Conservation (phyloP, 805 yeast genomes). For the Candida piceae region DNA sequence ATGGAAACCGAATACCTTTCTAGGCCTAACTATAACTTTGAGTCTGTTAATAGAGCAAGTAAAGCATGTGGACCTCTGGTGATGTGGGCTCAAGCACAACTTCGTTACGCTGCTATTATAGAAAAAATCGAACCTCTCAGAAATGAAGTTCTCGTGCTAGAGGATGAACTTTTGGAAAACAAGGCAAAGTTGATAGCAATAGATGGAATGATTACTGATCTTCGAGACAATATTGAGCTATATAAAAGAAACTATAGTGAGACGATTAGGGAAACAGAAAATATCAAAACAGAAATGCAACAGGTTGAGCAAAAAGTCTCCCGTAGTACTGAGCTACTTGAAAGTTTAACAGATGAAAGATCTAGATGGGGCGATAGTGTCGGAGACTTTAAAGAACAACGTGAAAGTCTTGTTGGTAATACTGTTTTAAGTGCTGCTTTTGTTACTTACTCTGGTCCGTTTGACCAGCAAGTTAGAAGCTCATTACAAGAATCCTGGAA, state of each 20-base stretch:
- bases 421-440: slow-evolving; percentile 59
- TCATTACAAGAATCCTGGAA: slow-evolving; percentile 18
- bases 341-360: slow-evolving; percentile 61
- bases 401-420: slow-evolving; percentile 55
- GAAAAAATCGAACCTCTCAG: slow-evolving; percentile 71
- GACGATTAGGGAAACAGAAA: slow-evolving; percentile 75
- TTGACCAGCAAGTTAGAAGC: slow-evolving; percentile 34
- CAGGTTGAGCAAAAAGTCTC: slow-evolving; percentile 53
- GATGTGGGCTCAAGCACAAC: slow-evolving; percentile 87
- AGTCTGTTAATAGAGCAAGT: slow-evolving; percentile 79
- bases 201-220: slow-evolving; percentile 73
- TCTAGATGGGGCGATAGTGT: slow-evolving; percentile 67
- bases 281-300: slow-evolving; percentile 65
- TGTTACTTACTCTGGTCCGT: slow-evolving; percentile 52
- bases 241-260: slow-evolving; percentile 67
- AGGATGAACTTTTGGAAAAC: slow-evolving; percentile 55
- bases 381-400: slow-evolving; percentile 41
- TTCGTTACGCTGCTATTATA: slow-evolving; percentile 67
- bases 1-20: slow-evolving; percentile 61
- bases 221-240: slow-evolving; percentile 60
- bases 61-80: slow-evolving; percentile 92
- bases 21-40: slow-evolving; percentile 60
- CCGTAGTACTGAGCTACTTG: slow-evolving; percentile 59
- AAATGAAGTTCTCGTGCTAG: slow-evolving; percentile 57
- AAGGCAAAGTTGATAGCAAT: slow-evolving; percentile 69